Conservation (phyloP, 306 rosid genomes). For the Glycine latifolia region DNA sequence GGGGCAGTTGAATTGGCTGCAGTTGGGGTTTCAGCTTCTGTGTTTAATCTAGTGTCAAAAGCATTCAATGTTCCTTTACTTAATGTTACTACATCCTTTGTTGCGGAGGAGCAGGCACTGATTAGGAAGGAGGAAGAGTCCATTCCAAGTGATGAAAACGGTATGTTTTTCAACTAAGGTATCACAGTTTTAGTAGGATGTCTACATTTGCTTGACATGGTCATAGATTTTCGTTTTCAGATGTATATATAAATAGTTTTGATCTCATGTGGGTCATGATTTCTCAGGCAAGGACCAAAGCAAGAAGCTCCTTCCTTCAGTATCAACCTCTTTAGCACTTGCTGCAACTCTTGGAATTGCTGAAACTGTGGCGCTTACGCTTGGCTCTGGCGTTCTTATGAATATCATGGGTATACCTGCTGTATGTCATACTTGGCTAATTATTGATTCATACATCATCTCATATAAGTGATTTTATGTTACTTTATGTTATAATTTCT, state of each 20-base stretch:
- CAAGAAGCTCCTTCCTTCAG: constrained; percentile 79
- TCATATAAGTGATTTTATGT: constrained; percentile 10
- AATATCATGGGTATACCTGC: constrained; percentile 90
- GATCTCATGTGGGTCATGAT: constrained; percentile 47
- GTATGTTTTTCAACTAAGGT: constrained; percentile 42
- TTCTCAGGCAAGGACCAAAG: constrained; percentile 48
- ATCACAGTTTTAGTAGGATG: constrained; percentile 7
- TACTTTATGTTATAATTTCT: constrained; percentile 32
- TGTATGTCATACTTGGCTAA: constrained; percentile 77
- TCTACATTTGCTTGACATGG: constrained; percentile 26
- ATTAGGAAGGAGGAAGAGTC: constrained; percentile 50
- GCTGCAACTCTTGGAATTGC: constrained; percentile 88
- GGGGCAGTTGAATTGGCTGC: constrained; percentile 94
- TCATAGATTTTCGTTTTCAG: constrained; percentile 32
- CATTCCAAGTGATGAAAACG: constrained; percentile 45
- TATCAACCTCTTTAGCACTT: constrained; percentile 81
- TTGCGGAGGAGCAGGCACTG: constrained; percentile 89
- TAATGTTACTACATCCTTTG: constrained; percentile 92
- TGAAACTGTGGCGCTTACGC: constrained; percentile 76
- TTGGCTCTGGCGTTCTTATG: constrained; percentile 81
- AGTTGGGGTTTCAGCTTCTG: constrained; percentile 88
- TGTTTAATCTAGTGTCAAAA: constrained; percentile 85
- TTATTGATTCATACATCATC: constrained; percentile 27
- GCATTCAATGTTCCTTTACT: constrained; percentile 81
- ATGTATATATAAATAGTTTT: constrained; percentile 27